Evolutionary conservation across 371 early-diverging fungal genomes (phyloP).

Genomic region (Furculomyces boomerangus): DNA sequence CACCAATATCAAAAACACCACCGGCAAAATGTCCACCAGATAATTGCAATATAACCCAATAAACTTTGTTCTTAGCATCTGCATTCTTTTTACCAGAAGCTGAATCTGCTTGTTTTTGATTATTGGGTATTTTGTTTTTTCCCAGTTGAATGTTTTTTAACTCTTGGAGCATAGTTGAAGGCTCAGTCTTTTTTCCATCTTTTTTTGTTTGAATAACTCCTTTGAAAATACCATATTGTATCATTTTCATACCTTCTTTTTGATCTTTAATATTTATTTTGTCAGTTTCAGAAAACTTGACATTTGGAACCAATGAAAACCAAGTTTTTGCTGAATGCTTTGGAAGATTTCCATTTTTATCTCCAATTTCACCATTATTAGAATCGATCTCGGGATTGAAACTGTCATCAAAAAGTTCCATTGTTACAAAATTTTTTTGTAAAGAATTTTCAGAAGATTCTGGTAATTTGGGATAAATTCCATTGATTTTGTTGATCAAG

Average conservation of each 20-base stretch:
- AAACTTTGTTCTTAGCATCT: slow-evolving; percentile 8
- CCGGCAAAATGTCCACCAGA: slow-evolving; percentile 85
- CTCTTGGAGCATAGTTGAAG: neutral
- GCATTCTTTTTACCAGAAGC: neutral
- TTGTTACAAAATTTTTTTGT: slow-evolving; percentile 11
- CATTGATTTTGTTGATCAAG: slow-evolving; percentile 7
- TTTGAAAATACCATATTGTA: slow-evolving; percentile 1
- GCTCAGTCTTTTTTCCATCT: neutral
- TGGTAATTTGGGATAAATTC: neutral
- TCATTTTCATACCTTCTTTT: neutral
- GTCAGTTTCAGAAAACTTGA: slow-evolving; percentile 2
- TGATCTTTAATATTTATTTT: neutral
- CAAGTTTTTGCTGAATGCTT: neutral
- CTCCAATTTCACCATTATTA: neutral
- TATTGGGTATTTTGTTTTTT: neutral
- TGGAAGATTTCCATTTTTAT: neutral
- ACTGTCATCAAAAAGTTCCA: neutral
- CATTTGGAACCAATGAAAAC: neutral
- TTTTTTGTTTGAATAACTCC: neutral
- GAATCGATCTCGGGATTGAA: neutral
- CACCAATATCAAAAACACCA: slow-evolving; percentile 53
- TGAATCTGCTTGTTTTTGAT: neutral
- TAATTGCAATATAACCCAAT: slow-evolving; percentile 64
- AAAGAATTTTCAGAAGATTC: no score
- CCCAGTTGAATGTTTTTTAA: neutral